A percentile compares a stretch with the other conserved stretches of the same genome.
Evolutionary conservation across 192 early-diverging fungal species (phyloP).

Genomic region (Podila epicladia): DNA sequence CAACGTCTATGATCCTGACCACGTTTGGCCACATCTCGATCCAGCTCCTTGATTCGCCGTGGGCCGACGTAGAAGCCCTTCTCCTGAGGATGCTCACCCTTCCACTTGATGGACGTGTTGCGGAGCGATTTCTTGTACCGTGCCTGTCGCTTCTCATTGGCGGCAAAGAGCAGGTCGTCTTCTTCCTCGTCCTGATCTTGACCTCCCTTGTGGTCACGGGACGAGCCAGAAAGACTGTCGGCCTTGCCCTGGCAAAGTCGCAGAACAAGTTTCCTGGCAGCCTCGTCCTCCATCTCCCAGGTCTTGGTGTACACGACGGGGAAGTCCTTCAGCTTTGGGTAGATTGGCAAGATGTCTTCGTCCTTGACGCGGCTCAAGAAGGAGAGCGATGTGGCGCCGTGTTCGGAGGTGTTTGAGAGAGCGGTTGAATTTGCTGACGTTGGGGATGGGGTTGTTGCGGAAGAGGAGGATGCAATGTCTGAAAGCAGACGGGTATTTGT

Average conservation of each 20-base stretch:
- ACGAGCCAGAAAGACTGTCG: slow-evolving; percentile 1
- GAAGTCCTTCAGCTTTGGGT: slow-evolving; percentile 45
- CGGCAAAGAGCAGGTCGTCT: neutral
- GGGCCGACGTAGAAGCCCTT: slow-evolving; percentile 35
- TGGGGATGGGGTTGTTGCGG: neutral
- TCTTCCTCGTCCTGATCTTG: neutral
- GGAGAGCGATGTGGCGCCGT: neutral
- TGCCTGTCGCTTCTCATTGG: slow-evolving; percentile 16
- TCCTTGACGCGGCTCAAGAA: slow-evolving; percentile 20
- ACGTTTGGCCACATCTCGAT: slow-evolving; percentile 14
- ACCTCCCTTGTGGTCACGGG: neutral
- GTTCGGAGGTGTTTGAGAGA: neutral
- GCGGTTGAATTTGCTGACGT: neutral
- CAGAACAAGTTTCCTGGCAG: slow-evolving; percentile 20
- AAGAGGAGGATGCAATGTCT: slow-evolving; percentile 14
- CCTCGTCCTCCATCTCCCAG: slow-evolving; percentile 43
- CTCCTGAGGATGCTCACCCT: slow-evolving; percentile 44
- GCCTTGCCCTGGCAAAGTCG: slow-evolving; percentile 32
- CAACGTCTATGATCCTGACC: slow-evolving; percentile 14
- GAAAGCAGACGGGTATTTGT: slow-evolving; percentile 41
- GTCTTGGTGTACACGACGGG: slow-evolving; percentile 47
- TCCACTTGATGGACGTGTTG: slow-evolving; percentile 51
- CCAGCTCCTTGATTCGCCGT: slow-evolving; percentile 28
- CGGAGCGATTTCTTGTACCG: slow-evolving; percentile 25
- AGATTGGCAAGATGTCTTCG: slow-evolving; percentile 28